These are phyloP conservation scores for Epichloe coenophiala DNA, from an alignment of 2,329 filamentous ascomycete species.

Conservation along the genomic window DNA sequence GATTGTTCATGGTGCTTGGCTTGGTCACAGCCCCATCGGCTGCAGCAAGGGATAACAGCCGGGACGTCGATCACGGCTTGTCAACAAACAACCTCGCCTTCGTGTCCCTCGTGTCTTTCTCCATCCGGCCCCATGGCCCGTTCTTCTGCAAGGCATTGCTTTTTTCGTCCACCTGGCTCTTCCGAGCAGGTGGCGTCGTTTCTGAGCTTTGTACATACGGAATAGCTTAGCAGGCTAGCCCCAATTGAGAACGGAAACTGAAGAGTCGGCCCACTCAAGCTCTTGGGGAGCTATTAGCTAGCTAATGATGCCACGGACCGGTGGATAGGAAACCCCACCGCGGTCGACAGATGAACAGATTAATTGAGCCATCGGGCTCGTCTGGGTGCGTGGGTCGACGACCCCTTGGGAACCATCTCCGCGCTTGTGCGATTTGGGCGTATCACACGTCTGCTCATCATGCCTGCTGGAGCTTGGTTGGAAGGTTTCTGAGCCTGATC, in stretches of 20 bases:
- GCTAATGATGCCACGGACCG: slow-evolving; percentile 2
- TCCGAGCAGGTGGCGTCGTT: slow-evolving; percentile 5
- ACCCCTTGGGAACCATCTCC: slow-evolving; percentile 7
- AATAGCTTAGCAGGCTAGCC: slow-evolving; percentile 1
- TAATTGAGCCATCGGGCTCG: too few species aligned
- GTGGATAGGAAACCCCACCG: slow-evolving; percentile 7
- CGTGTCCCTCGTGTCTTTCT: slow-evolving; percentile 1
- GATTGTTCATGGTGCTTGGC: neutral
- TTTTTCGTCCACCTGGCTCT: slow-evolving; percentile 2
- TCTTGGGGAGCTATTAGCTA: neutral
- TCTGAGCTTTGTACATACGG: neutral
- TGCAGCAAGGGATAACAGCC: slow-evolving; percentile 3
- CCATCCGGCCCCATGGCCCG: neutral
- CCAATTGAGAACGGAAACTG: slow-evolving; percentile 1
- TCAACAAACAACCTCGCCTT: slow-evolving; percentile 1
- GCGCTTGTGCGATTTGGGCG: slow-evolving; percentile 7
- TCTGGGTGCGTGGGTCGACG: too few species aligned
- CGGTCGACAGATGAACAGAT: too few species aligned
- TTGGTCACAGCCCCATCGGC: neutral
- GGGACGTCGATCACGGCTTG: slow-evolving; percentile 1
- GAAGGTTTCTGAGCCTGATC: neutral
- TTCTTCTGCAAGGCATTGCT: slow-evolving; percentile 5
- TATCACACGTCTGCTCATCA: slow-evolving; percentile 6
- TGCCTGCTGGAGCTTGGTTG: neutral
- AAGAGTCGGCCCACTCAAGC: slow-evolving; percentile 1